Evolutionary conservation across 2,329 filamentous ascomycete genomes (phyloP).

Genomic region (Neofusicoccum parvum): DNA sequence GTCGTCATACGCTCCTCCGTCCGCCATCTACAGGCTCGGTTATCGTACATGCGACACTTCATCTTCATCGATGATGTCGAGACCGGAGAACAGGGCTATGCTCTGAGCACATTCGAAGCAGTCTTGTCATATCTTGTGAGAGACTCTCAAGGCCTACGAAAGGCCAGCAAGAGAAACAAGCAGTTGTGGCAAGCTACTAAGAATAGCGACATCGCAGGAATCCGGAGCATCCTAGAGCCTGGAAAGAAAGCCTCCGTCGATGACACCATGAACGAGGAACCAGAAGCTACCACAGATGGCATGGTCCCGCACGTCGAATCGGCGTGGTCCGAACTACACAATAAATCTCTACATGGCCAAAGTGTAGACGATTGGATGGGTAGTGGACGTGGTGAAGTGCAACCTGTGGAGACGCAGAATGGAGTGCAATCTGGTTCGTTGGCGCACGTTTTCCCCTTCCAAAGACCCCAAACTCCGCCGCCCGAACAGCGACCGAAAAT

Average conservation of each 20-base stretch:
- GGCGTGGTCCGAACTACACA: slow-evolving; percentile 13
- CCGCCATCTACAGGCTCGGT: slow-evolving; percentile 80
- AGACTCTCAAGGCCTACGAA: slow-evolving; percentile 79
- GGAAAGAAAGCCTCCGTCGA: slow-evolving; percentile 44
- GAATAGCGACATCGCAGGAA: slow-evolving; percentile 72
- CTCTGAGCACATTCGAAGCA: slow-evolving; percentile 91
- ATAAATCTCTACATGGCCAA: slow-evolving; percentile 4
- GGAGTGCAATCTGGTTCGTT: slow-evolving; percentile 48
- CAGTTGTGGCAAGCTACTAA: slow-evolving; percentile 84
- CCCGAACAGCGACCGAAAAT: slow-evolving; percentile 55
- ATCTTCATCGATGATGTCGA: slow-evolving; percentile 98
- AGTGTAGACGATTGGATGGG: slow-evolving; percentile 17
- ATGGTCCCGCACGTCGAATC: slow-evolving; percentile 37
- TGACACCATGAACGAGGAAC: slow-evolving; percentile 45
- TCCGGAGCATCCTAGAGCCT: slow-evolving; percentile 80
- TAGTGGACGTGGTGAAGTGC: not conserved
- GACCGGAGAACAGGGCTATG: slow-evolving; percentile 93
- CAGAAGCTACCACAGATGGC: slow-evolving; percentile 37
- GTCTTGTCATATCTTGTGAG: slow-evolving; percentile 84
- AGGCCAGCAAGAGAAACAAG: slow-evolving; percentile 83
- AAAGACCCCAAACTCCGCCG: slow-evolving; percentile 59
- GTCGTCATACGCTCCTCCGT: slow-evolving; percentile 92
- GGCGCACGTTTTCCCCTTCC: slow-evolving; percentile 90
- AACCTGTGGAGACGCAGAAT: not conserved
- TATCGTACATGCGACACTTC: slow-evolving; percentile 96